phyloP scores from a whole-genome alignment of 2,329 filamentous ascomycete genomes.

The Cercospora berteroae region DNA sequence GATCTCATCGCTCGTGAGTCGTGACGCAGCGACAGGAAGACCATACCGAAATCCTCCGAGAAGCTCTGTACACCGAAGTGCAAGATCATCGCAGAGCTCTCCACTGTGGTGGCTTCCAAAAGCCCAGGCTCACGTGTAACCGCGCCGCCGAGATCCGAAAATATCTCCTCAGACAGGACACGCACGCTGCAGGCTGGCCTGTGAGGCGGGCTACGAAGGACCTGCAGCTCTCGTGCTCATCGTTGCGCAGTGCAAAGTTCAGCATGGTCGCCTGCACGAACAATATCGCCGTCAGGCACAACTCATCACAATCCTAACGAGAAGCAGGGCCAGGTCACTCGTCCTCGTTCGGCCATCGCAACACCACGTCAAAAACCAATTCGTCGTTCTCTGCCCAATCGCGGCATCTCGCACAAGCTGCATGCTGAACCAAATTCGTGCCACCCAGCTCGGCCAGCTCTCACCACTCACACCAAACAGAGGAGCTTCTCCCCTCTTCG shows the following conservation, averaged over 20 bases:
- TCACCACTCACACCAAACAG: not conserved
- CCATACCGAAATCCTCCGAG: not conserved
- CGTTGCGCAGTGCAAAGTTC: not conserved
- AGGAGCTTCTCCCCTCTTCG: not conserved
- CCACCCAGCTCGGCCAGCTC: not conserved
- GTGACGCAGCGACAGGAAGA: not conserved
- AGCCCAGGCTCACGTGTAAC: not conserved
- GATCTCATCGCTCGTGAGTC: not conserved
- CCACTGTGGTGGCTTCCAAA: not conserved
- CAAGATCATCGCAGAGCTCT: not conserved
- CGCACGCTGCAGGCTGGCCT: not conserved
- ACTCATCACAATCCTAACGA: not conserved
- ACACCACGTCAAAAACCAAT: not conserved
- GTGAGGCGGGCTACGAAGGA: not conserved
- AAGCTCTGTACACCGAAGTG: not conserved
- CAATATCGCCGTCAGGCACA: not conserved
- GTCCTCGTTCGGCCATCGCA: not conserved
- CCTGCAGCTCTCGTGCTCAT: constrained; percentile 5
- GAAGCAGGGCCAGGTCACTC: not conserved
- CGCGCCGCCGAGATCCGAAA: not conserved
- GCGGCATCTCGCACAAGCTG: not conserved
- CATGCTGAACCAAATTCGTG: not conserved
- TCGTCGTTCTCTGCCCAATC: not conserved
- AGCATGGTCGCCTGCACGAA: constrained; percentile 1
- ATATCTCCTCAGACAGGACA: not conserved